Evolutionary conservation across 768 basidiomycete genomes (phyloP).

Genomic region (Trametes cinnabarina): DNA sequence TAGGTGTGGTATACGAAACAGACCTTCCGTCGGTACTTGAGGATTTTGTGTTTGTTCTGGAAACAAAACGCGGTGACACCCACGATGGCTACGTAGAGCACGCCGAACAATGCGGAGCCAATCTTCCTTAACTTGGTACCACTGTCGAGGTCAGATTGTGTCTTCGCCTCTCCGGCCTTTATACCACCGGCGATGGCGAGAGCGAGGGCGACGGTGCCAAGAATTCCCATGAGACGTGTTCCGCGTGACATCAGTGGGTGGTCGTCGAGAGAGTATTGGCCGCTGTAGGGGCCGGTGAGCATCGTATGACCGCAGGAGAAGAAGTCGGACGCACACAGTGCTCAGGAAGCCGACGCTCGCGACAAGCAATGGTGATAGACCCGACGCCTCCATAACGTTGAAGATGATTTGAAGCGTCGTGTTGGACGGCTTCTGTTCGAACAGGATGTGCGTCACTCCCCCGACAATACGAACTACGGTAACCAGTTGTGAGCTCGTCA

Average conservation of each 20-base stretch:
- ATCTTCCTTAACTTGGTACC: slow-evolving; percentile 31
- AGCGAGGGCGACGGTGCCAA: slow-evolving; percentile 29
- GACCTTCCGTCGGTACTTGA: slow-evolving; percentile 10
- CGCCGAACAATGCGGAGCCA: slow-evolving; percentile 35
- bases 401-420: slow-evolving; percentile 50
- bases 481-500: neutral
- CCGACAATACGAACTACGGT: slow-evolving; percentile 55
- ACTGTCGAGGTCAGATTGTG: slow-evolving; percentile 20
- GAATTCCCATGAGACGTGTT: slow-evolving; percentile 30
- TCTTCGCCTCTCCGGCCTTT: slow-evolving; percentile 13
- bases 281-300: slow-evolving; percentile 19
- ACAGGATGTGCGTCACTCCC: slow-evolving; percentile 57
- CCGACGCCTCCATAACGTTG: slow-evolving; percentile 42
- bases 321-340: slow-evolving; percentile 28
- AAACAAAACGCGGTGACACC: slow-evolving; percentile 12
- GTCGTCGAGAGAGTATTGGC: slow-evolving; percentile 27
- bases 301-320: neutral
- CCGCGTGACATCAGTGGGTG: neutral
- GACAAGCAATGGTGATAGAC: slow-evolving; percentile 41
- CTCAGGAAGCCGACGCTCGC: slow-evolving; percentile 37
- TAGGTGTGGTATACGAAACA: neutral
- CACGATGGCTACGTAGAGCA: slow-evolving; percentile 38
- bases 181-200: slow-evolving; percentile 36
- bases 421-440: slow-evolving; percentile 42
- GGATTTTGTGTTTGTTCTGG: slow-evolving; percentile 3